Base-by-base conservation (phyloP, 441 rosid genomes). In the Croton setiger region DNA sequence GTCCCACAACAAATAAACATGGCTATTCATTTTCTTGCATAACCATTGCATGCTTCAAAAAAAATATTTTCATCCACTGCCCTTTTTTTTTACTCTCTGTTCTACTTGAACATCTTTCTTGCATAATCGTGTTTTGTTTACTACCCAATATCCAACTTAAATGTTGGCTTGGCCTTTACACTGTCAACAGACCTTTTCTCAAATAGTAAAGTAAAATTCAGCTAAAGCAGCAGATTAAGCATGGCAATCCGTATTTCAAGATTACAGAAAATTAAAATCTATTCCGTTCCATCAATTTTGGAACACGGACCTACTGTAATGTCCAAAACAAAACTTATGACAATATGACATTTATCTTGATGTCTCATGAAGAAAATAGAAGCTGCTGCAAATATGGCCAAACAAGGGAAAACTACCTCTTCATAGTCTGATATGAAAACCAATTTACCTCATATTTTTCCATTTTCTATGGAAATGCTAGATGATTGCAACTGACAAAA, bases 271-370 rank as follows among this genome's bases (percentile, higher is more conserved):
- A 36, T 6, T 13, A 4, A 55, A 3, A 11, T 57, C 55, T 39
- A 62, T n/a, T 20, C 49, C 43, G 52, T 41, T 43, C 64, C 21
- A 56, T 57, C 51, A 17, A 63, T 13, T 63, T 63, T 39, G 20
- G 20, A 63, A 44, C 58, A 56, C 18, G 27, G 10, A 51, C 21
- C n/a, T 48, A 55, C 35, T 41, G 21, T 41, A 44, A 43, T 15
- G 10, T 53, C 18, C 55, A 35, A 5, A 27, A 36, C 37, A 39
- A 64, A 54, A 48, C 60, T 27, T 27, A 27, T 0, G 31, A 27
- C 31, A 27, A 27, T 5, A 21, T 35, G 49, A 62, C 31, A 41
- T 23, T 17, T 4, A 39, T 39, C 8, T 39, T 5, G 43, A 39
- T 39, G 43, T 9, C 43, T 48, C 27, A 44, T 44, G 36, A 45